These are phyloP conservation scores for Chrysoporthe austroafricana DNA, from an alignment of 2,329 filamentous ascomycete species.

Conservation along the genomic window DNA sequence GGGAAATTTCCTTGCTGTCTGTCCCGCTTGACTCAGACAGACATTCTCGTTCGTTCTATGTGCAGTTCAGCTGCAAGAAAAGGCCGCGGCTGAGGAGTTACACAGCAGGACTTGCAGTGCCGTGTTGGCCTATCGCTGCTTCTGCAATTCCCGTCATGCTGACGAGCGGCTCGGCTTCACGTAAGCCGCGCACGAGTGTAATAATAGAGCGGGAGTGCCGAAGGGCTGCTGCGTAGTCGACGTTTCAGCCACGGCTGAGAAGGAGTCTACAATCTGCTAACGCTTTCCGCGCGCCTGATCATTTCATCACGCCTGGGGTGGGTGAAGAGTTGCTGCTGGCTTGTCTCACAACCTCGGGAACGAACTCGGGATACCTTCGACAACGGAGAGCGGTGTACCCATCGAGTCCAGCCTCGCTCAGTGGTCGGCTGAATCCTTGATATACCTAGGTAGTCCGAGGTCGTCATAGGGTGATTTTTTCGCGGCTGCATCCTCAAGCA, in stretches of 20 bases:
- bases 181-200: not conserved
- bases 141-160: not conserved
- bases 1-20: not conserved
- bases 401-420: not conserved
- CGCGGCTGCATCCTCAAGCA: not conserved
- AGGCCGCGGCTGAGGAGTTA: not conserved
- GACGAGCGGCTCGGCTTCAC: not conserved
- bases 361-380: not conserved
- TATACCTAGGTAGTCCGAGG: not conserved
- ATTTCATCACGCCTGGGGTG: not conserved
- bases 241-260: not conserved
- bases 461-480: not conserved
- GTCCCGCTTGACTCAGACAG: not conserved
- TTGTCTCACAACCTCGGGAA: not conserved
- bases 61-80: not conserved
- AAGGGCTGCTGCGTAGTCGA: not conserved
- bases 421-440: too few species aligned
- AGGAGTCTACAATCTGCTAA: not conserved
- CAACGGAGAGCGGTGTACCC: not conserved
- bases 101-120: not conserved
- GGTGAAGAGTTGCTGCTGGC: not conserved
- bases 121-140: not conserved
- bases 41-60: not conserved
- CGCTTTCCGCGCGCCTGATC: not conserved
- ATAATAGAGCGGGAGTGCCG: not conserved